Conservation (phyloP, 768 basidiomycete species). For the Mycena chlorophos region DNA sequence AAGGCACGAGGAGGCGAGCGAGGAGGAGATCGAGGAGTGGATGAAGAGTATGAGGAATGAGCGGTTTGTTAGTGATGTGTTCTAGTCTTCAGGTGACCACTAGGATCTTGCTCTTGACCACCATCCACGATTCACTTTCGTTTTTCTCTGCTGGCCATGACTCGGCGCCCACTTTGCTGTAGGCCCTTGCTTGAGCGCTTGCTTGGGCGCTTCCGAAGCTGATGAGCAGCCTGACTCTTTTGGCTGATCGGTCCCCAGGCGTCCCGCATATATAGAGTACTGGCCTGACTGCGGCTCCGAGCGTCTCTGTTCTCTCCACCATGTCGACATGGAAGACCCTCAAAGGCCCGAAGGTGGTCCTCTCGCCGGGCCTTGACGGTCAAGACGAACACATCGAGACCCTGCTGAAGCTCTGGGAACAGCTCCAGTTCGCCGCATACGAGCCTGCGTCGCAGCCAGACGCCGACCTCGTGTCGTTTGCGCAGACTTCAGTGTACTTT, state of each 20-base stretch:
- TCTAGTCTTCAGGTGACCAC: no score
- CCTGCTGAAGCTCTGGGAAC: conserved; percentile 36
- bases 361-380: conserved; percentile 35
- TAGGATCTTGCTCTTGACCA: no score
- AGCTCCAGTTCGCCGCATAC: conserved; percentile 42
- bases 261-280: no score
- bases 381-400: conserved; percentile 41
- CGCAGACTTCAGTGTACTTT: conserved; percentile 38
- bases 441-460: conserved; percentile 37
- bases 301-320: not conserved
- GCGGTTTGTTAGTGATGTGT: not conserved
- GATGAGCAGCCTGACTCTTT: no score
- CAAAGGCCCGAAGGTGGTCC: conserved; percentile 15
- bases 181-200: no score
- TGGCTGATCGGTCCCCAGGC: no score
- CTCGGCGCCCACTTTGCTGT: no score
- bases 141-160: no score
- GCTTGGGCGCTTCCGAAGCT: no score
- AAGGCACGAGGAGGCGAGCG: not conserved
- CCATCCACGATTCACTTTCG: no score
- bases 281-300: no score
- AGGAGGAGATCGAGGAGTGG: not conserved
- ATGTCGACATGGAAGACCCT: conserved; percentile 14
- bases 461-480: conserved; percentile 45
- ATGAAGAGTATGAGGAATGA: not conserved